Evolutionary conservation across 2,329 filamentous ascomycete species (phyloP), one percentile per base, ranked within the genome.

Genomic region (Venturia pyrina): DNA sequence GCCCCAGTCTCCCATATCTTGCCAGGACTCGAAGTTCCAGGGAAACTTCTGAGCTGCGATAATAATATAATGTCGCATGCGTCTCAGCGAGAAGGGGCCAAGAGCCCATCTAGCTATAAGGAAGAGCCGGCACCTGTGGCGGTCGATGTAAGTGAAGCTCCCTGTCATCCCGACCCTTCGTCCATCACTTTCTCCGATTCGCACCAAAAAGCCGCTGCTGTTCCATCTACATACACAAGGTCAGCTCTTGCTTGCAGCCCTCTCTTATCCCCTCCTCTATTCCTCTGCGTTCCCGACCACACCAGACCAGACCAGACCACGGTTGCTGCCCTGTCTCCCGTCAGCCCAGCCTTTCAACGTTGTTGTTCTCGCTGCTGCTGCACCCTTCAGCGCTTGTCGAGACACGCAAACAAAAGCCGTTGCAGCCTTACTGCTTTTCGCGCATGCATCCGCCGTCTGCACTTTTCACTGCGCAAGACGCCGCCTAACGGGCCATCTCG

Each of bases 141-240:
- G 75, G 75, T 73, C 72, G 74, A 74, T 72, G 76, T 78, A 73
- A 77, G 76, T 77, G 70, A 72, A 69, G 70, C 71, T 75, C 73
- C 75, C 73, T 73, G 71, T 63, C 50, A 40, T 62, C 41, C 56
- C 44, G 37, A 59, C 37, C 59, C 57, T 64, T 34, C 13, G 43
- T 65, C 40, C 62, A 64, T 24, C 46, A 53, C 44, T 37, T 64
- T 64, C 43, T 57, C 41, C 48, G 53, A 59, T 57, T 57, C 53
- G 53, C 60, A 62, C 60, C 60, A 43, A 4, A 44, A 43, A 28
- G 21, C 44, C 60, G 40, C 60, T 62, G 40, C 44, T 62, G 40
- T 48, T 62, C 44, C 60, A 62, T 59, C 53, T 59, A 59, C 53
- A 59, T 59, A 59, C 53, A 59, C 53, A 62, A 28, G 44, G 44